These are phyloP conservation scores for Trametes coccinea DNA, from an alignment of 768 basidiomycete species.

Conservation along the genomic window DNA sequence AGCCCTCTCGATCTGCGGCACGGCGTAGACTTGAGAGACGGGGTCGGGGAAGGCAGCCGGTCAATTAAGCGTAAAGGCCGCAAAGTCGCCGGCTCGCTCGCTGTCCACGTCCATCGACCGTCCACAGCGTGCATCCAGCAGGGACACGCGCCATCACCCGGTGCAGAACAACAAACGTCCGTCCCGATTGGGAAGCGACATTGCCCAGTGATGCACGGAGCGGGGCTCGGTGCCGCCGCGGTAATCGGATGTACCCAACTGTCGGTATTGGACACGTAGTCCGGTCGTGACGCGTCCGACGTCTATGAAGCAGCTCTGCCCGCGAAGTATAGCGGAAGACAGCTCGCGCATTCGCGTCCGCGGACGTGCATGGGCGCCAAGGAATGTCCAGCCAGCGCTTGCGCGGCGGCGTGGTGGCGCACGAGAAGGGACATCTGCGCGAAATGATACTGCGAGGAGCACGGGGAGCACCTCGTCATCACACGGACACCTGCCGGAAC, in stretches of 20 bases:
- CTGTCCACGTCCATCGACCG: neutral
- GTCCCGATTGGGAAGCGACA: neutral
- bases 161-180: too few relatives aligned
- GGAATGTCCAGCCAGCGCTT: neutral
- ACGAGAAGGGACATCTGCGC: neutral
- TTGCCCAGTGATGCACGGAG: neutral
- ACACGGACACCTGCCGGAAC: neutral
- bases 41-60: neutral
- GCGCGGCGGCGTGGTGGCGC: neutral
- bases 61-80: constrained; percentile 15
- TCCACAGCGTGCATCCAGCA: too few relatives aligned
- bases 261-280: neutral
- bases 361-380: neutral
- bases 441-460: neutral
- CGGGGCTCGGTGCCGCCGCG: neutral
- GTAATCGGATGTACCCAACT: neutral
- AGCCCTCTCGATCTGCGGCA: neutral
- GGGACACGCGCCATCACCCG: too few relatives aligned
- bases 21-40: neutral
- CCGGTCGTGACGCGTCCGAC: too few relatives aligned
- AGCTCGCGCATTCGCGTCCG: neutral
- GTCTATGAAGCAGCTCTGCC: too few relatives aligned
- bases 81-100: neutral
- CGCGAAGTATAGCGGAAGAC: neutral
- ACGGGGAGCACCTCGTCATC: neutral